Base-by-base conservation (phyloP, 139 green algal species). In the Mychonastes homosphaera region DNA sequence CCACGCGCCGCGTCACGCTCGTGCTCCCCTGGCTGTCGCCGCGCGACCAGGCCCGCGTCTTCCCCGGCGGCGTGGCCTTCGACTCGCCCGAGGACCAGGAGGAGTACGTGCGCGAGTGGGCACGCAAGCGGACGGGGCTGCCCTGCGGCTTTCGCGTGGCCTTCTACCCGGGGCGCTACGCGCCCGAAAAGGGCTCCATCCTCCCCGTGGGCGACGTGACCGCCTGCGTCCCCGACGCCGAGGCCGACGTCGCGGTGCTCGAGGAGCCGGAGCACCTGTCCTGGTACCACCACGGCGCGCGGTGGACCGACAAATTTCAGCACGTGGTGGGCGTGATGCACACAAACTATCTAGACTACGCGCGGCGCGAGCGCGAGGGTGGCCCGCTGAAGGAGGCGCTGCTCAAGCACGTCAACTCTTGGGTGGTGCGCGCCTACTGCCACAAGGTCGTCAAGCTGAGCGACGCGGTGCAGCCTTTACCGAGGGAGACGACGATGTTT, bases 261-360 rank as follows among this genome's bases (percentile, higher is more conserved):
- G 93, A 99, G 75, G 93, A 99, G 78, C 93, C 93, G 1, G 93
- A 99, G 81, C 93, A 99, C 72, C 72, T 99, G 16, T 98, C 87
- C 55, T 99, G 92, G 73, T 98, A 97, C 74, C 91, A 99, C 78
- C 89, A 96, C 58, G 93, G 93, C 1, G 54, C 58, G 45, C 77
- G 93, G 29, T 99, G 93, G 93, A 97, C 81, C 6, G 83, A 98
- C 77, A 95, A 94, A 75, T 99, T 99, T 71, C 69, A 85, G 44
- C 87, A 97, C 67, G 93, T 99, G 34, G 93, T 94, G 43, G 93
- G 87, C 23, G 81, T 99, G 45, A 88, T 98, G 71, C 93, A 99
- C 82, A 99, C 93, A 54, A 99, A 99, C 78, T 99, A 99, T 75
- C 77, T 97, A 47, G 93, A 99, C 74, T 99, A 99, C 62, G 92